A percentile compares a stretch with the other conserved stretches of the same genome.
Conservation (phyloP, 2,329 filamentous ascomycete species). For the Monosporascus sp. region DNA sequence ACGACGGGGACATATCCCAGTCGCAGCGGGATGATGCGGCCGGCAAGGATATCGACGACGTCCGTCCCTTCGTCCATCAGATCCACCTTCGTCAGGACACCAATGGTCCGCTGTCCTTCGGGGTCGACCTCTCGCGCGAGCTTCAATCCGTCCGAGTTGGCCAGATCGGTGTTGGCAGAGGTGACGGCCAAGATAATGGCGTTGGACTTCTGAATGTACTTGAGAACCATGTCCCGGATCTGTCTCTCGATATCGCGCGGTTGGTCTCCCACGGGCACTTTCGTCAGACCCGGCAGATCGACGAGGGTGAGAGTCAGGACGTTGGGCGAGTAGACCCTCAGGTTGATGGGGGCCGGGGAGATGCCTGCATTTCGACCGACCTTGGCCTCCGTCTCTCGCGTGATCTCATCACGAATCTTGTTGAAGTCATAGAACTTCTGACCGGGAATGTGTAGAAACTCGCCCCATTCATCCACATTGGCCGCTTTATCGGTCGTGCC, state of each 20-base stretch:
- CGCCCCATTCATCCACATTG: conserved; percentile 95
- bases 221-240: conserved; percentile 96
- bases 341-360: conserved; percentile 92
- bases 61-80: conserved; percentile 98
- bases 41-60: conserved; percentile 96
- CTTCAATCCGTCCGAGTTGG: conserved; percentile 97
- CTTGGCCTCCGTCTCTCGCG: conserved; percentile 92
- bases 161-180: conserved; percentile 93
- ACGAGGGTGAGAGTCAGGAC: conserved; percentile 95
- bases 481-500: conserved; percentile 75
- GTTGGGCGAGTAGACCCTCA: conserved; percentile 97
- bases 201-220: conserved; percentile 97
- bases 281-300: conserved; percentile 92
- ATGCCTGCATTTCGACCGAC: conserved; percentile 95
- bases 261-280: conserved; percentile 94
- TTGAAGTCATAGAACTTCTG: conserved; percentile 98
- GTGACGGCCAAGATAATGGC: conserved; percentile 97
- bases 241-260: conserved; percentile 94
- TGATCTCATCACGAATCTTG: conserved; percentile 97
- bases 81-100: conserved; percentile 97
- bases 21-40: conserved; percentile 90
- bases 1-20: conserved; percentile 96
- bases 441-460: conserved; percentile 95
- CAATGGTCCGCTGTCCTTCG: conserved; percentile 94
- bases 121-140: conserved; percentile 94